Base-by-base conservation (phyloP, 371 early-diverging fungal species). In the Dichotomocladium elegans region DNA sequence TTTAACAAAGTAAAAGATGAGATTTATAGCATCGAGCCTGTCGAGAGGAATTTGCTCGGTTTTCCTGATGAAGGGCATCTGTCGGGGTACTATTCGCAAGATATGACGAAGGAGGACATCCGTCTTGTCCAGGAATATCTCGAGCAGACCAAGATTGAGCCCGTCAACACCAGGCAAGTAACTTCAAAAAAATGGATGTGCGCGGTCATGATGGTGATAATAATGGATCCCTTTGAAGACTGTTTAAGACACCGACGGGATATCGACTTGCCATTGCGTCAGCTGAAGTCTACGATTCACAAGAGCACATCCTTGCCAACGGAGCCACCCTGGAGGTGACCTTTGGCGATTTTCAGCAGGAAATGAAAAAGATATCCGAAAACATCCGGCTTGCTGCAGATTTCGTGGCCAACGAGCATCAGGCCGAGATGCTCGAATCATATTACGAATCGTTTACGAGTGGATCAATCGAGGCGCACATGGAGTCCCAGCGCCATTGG, bases 51-150 rank as follows among this genome's bases (percentile, higher is more conserved):
- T 26, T 60, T 81, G 47, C 51, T 82, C 28, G 86, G 86, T 4
- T 86, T 66, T 57, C 77, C 80, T 17, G 79, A 76, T 31, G 79
- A 82, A 25, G 86, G 86, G 1, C 82, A 86, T 57, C 56, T 77
- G 5, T 68, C 80, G 6, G 80, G 79, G 3, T 86, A 80, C 57
- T 86, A 86, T 58, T 55, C 68, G 7, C 40, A 45, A 5, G 72
- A 80, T 37, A 51, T 80, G 9, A 70, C 73, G 47, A 73, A 83
- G 47, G 70, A 58, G 0, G 86, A 86, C 17, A 77, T 80, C 49
- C 58, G 66, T 10, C 12, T 61, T 10, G 80, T 86, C 2, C 79
- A 83, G 51, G 55, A 57, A 7, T 66, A 63, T 27, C 65, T 80
- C 6, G 81, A 81, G 53, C 55, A 62, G 33, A 49, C 52, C 30